Base-by-base conservation (phyloP, 1,284 basidiomycete genomes). In the Cutaneotrichosporon daszewskae region DNA sequence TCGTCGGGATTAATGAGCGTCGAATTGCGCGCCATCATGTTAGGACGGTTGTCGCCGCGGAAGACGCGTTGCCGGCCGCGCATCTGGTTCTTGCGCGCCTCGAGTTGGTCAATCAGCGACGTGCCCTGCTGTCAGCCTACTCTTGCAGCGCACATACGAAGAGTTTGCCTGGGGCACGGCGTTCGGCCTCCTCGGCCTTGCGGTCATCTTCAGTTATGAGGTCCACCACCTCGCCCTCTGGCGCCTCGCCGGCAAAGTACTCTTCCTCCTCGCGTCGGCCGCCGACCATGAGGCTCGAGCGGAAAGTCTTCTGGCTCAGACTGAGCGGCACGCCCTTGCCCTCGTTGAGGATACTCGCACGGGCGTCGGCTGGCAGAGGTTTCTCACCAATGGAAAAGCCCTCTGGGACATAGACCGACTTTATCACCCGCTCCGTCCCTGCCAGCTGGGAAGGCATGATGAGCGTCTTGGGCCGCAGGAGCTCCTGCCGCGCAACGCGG, bases 31-130 rank as follows among this genome's bases (percentile, higher is more conserved):
- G 62, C 54, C 67, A 72, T 70, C 69, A 72, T 72, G 0, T 60
- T 58, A 2, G 69, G 69, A 20, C 69, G 47, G 25, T 60, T 54
- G 41, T 72, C 69, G n/a, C 69, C 69, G 5, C 57, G 55, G 47
- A 72, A 72, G 8, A 59, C 54, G 25, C 68, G 53, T 48, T 65
- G 56, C 48, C 63, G 67, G 34, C 53, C 55, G 44, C 57, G 60
- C 51, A 64, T 46, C 18, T 55, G 61, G 12, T 43, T 33, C 45
- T 72, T 70, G 19, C 67, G 54, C 28, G 62, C 58, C 49, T 72
- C 68, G 12, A 72, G 53, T 45, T 69, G 63, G 50, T 72, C 69
- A 49, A 72, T 70, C 45, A 72, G 46, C 47, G 66, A 68, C 18
- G 53, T 60, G 3, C 59, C 68, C 61, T 56, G 45, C 17, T 28